Conservation (phyloP, 2,329 filamentous ascomycete genomes). For the Fusarium subtropicale region DNA sequence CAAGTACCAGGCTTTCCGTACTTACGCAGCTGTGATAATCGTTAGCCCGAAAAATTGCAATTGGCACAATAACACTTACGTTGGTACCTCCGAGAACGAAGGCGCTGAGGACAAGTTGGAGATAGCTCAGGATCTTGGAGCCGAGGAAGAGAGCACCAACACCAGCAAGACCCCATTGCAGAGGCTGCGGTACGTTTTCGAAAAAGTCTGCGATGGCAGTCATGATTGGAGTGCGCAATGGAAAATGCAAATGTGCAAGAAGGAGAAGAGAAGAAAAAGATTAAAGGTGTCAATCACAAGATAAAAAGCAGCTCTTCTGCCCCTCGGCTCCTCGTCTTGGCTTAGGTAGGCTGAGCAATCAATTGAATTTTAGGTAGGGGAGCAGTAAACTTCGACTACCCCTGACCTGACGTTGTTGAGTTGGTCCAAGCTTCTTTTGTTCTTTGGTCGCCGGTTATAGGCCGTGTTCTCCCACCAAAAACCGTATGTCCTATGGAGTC, state of each 20-base stretch:
- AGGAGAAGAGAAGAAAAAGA: neutral
- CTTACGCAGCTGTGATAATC: conserved; percentile 75
- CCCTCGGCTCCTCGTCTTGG: conserved; percentile 40
- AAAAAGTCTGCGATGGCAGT: conserved; percentile 45
- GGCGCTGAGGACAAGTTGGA: conserved; percentile 72
- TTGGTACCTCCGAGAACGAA: conserved; percentile 75
- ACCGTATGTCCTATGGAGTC: neutral
- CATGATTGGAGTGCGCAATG: conserved; percentile 40
- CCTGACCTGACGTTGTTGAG: conserved; percentile 49
- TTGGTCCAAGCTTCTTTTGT: conserved; percentile 46
- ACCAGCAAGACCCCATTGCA: conserved; percentile 60
- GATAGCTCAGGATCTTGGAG: conserved; percentile 67
- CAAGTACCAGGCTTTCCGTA: conserved; percentile 94
- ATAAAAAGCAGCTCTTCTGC: conserved; percentile 28
- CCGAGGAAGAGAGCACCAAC: conserved; percentile 70
- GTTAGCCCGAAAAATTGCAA: neutral
- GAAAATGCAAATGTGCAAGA: neutral
- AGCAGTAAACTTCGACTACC: conserved; percentile 19
- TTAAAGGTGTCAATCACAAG: conserved; percentile 12
- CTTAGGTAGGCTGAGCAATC: conserved; percentile 18
- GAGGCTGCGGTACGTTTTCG: conserved; percentile 56
- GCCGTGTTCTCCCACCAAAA: conserved; percentile 37
- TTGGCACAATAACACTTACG: conserved; percentile 56
- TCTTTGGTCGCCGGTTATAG: conserved; percentile 22
- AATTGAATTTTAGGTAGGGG: conserved; percentile 21